Base-by-base conservation (phyloP, 2,329 filamentous ascomycete genomes). In the Westerdykella sp. region DNA sequence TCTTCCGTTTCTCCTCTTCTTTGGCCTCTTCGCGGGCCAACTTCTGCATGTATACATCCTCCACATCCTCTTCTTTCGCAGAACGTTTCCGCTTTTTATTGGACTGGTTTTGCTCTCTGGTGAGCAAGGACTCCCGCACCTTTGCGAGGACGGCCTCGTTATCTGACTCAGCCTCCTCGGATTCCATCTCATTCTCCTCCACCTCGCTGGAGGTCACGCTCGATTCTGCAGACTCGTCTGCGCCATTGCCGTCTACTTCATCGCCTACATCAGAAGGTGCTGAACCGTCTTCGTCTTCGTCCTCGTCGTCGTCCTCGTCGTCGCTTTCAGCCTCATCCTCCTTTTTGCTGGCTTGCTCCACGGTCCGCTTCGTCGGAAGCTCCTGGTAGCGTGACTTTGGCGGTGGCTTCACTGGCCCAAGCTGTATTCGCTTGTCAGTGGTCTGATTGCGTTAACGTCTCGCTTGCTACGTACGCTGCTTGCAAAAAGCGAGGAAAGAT, bases 1-100 rank as follows among this genome's bases (percentile, higher is more conserved):
- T 68, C 40, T 56, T 59, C 41, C 54, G 48, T 40, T 65, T 57
- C 44, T 68, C 60, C 39, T 68, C 65, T 32, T 70, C 67, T 43
- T 62, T 68, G 39, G 54, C 58, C 45, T 74, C 72, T 44, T 74
- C 71, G 4, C 65, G 66, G 12, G 73, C 76, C 23, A 90, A 65
- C 50, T 81, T 81, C 43, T 77, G 71, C 69, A 91, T 71, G 56
- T 90, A 89, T 40, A 77, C 79, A 44, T 74, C 77, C 59, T 89
- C 85, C 2, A 89, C 67, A 43, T 86, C 80, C 18, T 87, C 77
- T 10, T 83, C 78, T 25, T 84, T 76, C 43, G 74, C 61, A 40
- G 70, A 81, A 45, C 83, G 74, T 48, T 69, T 70, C 42, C 67
- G 61, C 56, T 69, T 70, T 44, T 66, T 66, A 39, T 48, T 55